Evolutionary conservation across 2,329 filamentous ascomycete genomes (phyloP), one percentile per base, ranked within the genome.

Genomic region (Verticillium nonalfalfae): DNA sequence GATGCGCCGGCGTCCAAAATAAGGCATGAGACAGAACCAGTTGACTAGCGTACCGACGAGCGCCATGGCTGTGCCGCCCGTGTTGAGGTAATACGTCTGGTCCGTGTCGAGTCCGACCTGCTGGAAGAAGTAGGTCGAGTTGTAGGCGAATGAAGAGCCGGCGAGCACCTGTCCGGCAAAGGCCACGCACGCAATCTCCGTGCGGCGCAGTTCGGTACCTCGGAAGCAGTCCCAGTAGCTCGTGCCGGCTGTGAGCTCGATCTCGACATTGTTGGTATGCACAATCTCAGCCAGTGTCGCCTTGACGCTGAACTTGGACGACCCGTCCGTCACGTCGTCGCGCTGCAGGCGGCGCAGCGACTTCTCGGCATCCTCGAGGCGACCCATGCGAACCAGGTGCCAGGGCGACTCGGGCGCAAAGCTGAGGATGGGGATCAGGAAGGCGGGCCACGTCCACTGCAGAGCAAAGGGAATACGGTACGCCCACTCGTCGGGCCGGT

Each of bases 361-460:
- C 15, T 59, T 58, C 59, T 73, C 71, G 45, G 74, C 73, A 10
- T 66, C 60, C 1, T 72, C 70, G 6, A 75, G 67, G 21, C 69
- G 69, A 7, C 72, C 73, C 9, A 75, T 69, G 7, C 76, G 71
- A 11, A 78, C 72, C 11, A 75, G 70, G 71, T 74, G 79, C 73
- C 76, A 73, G 0, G 81, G 81, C 1, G 76, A 78, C 60, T 82
- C 80, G 0, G 80, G 81, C 1, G 78, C 77, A 35, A 81, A 76
- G 10, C 68, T 64, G 1, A 79, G 68, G 1, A 72, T 67, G 0
- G 76, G 66, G 4, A 81, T 63, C 1, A 82, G 68, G 1, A 77
- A 69, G 1, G 76, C 69, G 0, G 79, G 78, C 75, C 78, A 83
- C 3, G 75, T 66, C 80, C 81, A 83, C 62, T 82, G 79, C 0